Conservation (phyloP, 805 yeast genomes). For the Lipomyces japonicus region DNA sequence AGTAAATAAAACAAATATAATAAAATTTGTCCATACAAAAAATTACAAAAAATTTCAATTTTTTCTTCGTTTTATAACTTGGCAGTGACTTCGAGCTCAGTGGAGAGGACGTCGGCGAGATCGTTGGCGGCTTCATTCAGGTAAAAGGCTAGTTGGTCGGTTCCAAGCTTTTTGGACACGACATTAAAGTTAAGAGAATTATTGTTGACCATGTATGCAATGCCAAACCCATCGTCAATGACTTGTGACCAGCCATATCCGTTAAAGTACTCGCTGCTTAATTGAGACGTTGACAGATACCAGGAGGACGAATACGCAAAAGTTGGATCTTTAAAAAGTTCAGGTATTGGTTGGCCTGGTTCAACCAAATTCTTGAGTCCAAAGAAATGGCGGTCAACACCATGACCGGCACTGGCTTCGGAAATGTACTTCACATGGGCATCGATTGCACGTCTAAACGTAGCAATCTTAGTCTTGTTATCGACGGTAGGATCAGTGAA, state of each 20-base stretch:
- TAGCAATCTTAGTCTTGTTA: conserved; percentile 53
- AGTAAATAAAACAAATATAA: not conserved
- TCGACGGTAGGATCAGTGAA: conserved; percentile 60
- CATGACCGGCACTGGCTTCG: conserved; percentile 78
- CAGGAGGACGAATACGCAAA: conserved; percentile 75
- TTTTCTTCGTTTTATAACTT: conserved; percentile 35
- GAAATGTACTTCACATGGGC: conserved; percentile 72
- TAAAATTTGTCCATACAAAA: not conserved
- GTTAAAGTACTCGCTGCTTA: conserved; percentile 77
- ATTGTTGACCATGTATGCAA: conserved; percentile 87
- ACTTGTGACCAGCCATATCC: conserved; percentile 98
- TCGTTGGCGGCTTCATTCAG: conserved; percentile 78
- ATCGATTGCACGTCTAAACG: conserved; percentile 67
- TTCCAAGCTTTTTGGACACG: conserved; percentile 60
- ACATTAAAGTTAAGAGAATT: conserved; percentile 84
- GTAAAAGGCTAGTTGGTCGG: conserved; percentile 53
- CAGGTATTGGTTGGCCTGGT: conserved; percentile 57
- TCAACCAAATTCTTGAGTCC: conserved; percentile 74
- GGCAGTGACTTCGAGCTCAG: conserved; percentile 36
- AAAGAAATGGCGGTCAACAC: conserved; percentile 89
- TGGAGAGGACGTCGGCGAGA: conserved; percentile 57
- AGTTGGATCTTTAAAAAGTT: conserved; percentile 69
- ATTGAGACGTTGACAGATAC: conserved; percentile 85
- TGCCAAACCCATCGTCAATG: conserved; percentile 86
- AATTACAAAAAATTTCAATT: not conserved